Evolutionary conservation across 1,284 basidiomycete species (phyloP).

Genomic region (Sparassis latifolia): DNA sequence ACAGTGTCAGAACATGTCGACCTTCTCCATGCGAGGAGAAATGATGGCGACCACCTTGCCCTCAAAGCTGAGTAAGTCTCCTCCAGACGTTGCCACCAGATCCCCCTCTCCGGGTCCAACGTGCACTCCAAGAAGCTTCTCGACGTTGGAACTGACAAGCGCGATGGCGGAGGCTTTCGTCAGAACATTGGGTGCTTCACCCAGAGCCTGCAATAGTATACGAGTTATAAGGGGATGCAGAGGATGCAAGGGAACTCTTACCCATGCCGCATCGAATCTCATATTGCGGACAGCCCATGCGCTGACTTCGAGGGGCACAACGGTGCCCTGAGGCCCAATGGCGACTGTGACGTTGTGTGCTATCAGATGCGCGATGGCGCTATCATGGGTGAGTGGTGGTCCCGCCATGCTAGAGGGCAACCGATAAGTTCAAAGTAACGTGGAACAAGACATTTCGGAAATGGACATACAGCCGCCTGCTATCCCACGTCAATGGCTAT

Average conservation of each 20-base stretch:
- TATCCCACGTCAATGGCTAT: conserved; percentile 40
- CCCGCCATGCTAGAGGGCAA: conserved; percentile 36
- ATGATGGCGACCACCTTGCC: conserved; percentile 59
- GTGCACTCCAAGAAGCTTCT: conserved; percentile 41
- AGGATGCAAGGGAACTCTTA: conserved; percentile 10
- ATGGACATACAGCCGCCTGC: conserved; percentile 30
- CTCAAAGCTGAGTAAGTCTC: conserved; percentile 47
- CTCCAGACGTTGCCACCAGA: conserved; percentile 62
- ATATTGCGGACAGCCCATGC: conserved; percentile 44
- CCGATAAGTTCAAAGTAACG: neutral
- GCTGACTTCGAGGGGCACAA: conserved; percentile 13
- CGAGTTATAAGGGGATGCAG: neutral
- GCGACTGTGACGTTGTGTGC: conserved; percentile 46
- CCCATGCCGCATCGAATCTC: conserved; percentile 49
- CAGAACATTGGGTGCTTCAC: conserved; percentile 32
- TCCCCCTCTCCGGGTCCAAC: conserved; percentile 28
- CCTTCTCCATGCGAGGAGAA: conserved; percentile 36
- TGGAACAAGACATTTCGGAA: neutral
- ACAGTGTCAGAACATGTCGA: conserved; percentile 35
- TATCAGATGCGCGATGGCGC: conserved; percentile 38
- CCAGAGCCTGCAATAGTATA: conserved; percentile 20
- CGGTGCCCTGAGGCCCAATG: conserved; percentile 28
- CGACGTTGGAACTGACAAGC: conserved; percentile 43
- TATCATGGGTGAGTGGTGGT: conserved; percentile 42
- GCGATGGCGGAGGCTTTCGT: conserved; percentile 35